Base-by-base conservation (phyloP, 495 filamentous ascomycete species). In the Xylaria venustula region DNA sequence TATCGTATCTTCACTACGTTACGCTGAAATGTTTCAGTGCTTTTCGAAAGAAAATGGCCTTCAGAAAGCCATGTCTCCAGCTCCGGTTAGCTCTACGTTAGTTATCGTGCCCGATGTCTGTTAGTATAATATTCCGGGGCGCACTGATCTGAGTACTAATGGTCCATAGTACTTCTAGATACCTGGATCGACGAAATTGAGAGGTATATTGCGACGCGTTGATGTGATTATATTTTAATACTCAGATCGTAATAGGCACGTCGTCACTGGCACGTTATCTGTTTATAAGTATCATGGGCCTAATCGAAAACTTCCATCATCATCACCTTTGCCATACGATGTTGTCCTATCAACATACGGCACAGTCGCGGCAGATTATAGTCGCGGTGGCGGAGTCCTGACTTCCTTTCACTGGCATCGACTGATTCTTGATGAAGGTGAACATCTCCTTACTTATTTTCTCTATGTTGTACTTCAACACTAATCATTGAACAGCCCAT, bases 271-370 rank as follows among this genome's bases (percentile, higher is more conserved):
- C 12, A 55, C 55, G 30, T 20, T 74, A 15, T 64, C 60, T 25
- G 28, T 58, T 9, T 58, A 61, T 49, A 61, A 61, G 30, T 75
- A 75, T 60, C 66, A 76, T 45, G 72, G 74, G 2, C 49, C 50
- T 2, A 58, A 45, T 0, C 55, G 56, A 23, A 53, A 54, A 26
- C 46, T 49, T 15, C 54, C 68, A 15, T 48, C 25, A 42, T 14
- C 30, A 1, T 28, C 52, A 3, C 56, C 72, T 36, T 46, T 51
- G 19, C 40, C 70, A 11, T 68, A 54, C 34, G 66, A 74, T 47
- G 67, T 76, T 8, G 64, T 77, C 20, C 47, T 76, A 6, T 73
- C 70, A 6, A 77, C 71, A 6, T 77, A 75, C 20, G 62, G 60
- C 20, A 76, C 69, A 2, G 41, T 76, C 22, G 49, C 53, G 12